phyloP scores from a whole-genome alignment of 306 rosid genomes.

The Gleditsia sinensis region DNA sequence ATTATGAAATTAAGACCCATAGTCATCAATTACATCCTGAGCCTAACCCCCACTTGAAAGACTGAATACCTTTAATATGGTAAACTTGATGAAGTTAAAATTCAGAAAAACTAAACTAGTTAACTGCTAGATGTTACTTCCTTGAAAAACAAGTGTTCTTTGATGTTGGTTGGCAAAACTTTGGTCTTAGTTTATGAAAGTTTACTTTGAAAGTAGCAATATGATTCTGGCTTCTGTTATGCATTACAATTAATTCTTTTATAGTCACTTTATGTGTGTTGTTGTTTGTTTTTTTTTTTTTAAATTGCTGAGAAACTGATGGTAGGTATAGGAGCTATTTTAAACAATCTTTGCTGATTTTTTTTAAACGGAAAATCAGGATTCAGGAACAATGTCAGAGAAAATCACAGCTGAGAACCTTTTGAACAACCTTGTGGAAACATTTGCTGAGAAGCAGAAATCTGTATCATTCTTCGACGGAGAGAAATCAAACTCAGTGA shows the following conservation, averaged over 20 bases:
- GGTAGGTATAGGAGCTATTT: conserved; percentile 9
- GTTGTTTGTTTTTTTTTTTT: not conserved
- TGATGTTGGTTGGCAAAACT: not conserved
- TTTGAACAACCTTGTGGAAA: conserved; percentile 55
- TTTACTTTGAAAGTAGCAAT: not conserved
- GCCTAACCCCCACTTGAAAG: too few relatives aligned
- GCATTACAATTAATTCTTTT: conserved; percentile 4
- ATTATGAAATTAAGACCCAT: too few relatives aligned
- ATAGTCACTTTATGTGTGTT: conserved; percentile 13
- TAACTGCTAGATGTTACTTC: not conserved
- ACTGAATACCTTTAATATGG: too few relatives aligned
- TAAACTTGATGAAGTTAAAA: too few relatives aligned
- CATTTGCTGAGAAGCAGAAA: conserved; percentile 60
- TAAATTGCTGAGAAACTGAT: not conserved
- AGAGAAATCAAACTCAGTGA: conserved; percentile 50
- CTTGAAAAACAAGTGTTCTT: not conserved
- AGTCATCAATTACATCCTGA: too few relatives aligned
- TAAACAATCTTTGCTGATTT: conserved; percentile 3
- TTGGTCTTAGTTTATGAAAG: conserved; percentile 2
- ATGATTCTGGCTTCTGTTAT: conserved; percentile 9
- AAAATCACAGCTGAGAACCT: conserved; percentile 59
- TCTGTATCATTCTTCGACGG: conserved; percentile 60
- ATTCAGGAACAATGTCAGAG: conserved; percentile 79
- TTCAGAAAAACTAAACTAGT: too few relatives aligned
- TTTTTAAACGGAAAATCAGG: too few relatives aligned